These are phyloP conservation scores for Colletotrichum tamarilloi DNA, from an alignment of 2,329 filamentous ascomycete genomes.

Conservation along the genomic window DNA sequence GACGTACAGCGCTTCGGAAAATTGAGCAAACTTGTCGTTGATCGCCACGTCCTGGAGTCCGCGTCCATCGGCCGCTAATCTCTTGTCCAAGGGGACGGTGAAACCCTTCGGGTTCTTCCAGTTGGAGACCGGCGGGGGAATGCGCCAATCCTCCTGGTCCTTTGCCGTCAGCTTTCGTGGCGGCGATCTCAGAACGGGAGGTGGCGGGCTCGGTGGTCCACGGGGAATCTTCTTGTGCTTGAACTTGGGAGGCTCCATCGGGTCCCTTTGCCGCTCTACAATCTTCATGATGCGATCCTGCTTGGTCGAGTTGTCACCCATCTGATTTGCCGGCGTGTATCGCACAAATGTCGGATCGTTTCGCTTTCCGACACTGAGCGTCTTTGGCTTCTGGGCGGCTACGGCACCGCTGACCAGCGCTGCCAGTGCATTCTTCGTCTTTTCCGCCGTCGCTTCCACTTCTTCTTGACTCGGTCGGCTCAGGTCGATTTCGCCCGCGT, in stretches of 20 bases:
- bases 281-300: conserved; percentile 99
- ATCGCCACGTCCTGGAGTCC: conserved; percentile 94
- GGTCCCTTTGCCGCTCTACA: conserved; percentile 91
- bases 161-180: conserved; percentile 95
- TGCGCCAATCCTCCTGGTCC: conserved; percentile 97
- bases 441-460: conserved; percentile 84
- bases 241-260: conserved; percentile 97
- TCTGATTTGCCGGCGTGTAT: conserved; percentile 96
- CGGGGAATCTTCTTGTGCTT: conserved; percentile 98
- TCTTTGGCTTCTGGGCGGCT: conserved; percentile 95
- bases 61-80: conserved; percentile 91
- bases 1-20: conserved; percentile 93
- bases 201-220: conserved; percentile 90
- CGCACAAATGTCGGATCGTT: conserved; percentile 93
- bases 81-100: conserved; percentile 94
- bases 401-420: conserved; percentile 86
- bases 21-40: conserved; percentile 98
- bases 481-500: conserved; percentile 91
- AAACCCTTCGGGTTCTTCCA: conserved; percentile 99
- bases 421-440: conserved; percentile 87
- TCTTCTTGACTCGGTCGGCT: conserved; percentile 87
- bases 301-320: conserved; percentile 88
- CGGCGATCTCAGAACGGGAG: conserved; percentile 94
- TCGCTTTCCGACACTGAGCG: conserved; percentile 82
- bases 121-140: conserved; percentile 87